These are phyloP conservation scores for Torrubiellomyces zombiae DNA, from an alignment of 2,329 filamentous ascomycete genomes.

Conservation along the genomic window DNA sequence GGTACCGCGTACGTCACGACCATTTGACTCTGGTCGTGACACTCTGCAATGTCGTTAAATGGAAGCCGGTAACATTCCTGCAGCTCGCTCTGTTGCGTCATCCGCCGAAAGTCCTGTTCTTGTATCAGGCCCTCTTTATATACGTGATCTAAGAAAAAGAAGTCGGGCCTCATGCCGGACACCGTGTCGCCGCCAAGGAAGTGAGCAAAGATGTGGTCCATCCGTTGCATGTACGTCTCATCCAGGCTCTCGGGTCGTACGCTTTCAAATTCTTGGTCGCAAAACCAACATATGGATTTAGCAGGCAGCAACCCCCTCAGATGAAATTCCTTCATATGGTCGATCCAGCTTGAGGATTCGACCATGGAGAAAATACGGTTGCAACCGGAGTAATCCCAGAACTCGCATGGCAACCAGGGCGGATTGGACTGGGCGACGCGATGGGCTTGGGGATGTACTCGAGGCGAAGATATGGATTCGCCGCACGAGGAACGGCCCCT, in stretches of 20 bases:
- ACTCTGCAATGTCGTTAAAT: neutral
- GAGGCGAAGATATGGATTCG: no score
- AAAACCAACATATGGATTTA: conserved; percentile 32
- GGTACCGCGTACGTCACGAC: no score
- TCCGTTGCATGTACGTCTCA: conserved; percentile 20
- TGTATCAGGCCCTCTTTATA: conserved; percentile 11
- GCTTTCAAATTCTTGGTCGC: conserved; percentile 18
- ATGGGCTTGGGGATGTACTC: no score
- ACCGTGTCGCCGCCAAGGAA: conserved; percentile 13
- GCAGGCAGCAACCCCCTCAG: conserved; percentile 16
- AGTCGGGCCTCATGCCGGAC: conserved; percentile 20
- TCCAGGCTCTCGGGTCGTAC: conserved; percentile 2
- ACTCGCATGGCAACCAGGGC: conserved; percentile 27
- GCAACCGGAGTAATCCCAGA: conserved; percentile 21
- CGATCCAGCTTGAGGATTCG: conserved; percentile 25
- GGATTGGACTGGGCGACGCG: no score
- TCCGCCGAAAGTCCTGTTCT: conserved; percentile 8
- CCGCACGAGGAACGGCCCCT: no score
- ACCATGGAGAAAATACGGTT: conserved; percentile 17
- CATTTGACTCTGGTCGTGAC: no score
- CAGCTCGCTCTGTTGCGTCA: conserved; percentile 7
- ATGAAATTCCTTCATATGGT: conserved; percentile 25
- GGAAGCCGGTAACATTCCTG: no score
- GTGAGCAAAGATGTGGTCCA: conserved; percentile 33
- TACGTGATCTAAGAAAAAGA: conserved; percentile 22